Evolutionary conservation across 2,329 filamentous ascomycete genomes (phyloP).

Genomic region (Diaporthe humulicola): DNA sequence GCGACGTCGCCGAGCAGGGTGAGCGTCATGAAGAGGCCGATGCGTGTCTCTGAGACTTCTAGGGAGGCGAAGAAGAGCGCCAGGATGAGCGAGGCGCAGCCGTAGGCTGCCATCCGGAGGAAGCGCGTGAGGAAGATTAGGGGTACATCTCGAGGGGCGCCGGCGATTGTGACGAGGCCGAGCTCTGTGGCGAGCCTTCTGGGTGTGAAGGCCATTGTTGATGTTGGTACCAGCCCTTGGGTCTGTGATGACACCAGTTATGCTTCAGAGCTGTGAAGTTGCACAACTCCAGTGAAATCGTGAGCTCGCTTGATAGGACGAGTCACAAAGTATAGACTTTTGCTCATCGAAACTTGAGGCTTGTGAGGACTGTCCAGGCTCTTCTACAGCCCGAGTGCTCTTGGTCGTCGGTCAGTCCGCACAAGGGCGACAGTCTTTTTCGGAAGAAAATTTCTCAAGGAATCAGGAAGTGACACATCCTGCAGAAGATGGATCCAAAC

Average conservation of each 20-base stretch:
- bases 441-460: neutral
- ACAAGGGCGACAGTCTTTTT: neutral
- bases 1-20: constrained; percentile 71
- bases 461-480: neutral
- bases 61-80: constrained; percentile 68
- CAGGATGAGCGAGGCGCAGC: constrained; percentile 68
- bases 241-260: neutral
- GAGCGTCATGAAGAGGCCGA: constrained; percentile 76
- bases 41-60: constrained; percentile 61
- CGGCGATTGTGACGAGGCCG: constrained; percentile 59
- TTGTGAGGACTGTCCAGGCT: neutral
- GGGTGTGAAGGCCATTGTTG: constrained; percentile 33
- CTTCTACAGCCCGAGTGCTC: neutral
- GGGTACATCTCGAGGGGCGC: constrained; percentile 63
- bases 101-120: constrained; percentile 74
- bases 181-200: constrained; percentile 51
- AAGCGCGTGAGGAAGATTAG: constrained; percentile 71
- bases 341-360: neutral
- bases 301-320: neutral
- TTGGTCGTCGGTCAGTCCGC: neutral
- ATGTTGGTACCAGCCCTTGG: neutral
- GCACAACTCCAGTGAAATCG: neutral
- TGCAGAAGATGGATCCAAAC: neutral
- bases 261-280: neutral
- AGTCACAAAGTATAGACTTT: neutral